Base-by-base conservation (phyloP, 1,139 yeast genomes). In the Yamadazyma siamensis region DNA sequence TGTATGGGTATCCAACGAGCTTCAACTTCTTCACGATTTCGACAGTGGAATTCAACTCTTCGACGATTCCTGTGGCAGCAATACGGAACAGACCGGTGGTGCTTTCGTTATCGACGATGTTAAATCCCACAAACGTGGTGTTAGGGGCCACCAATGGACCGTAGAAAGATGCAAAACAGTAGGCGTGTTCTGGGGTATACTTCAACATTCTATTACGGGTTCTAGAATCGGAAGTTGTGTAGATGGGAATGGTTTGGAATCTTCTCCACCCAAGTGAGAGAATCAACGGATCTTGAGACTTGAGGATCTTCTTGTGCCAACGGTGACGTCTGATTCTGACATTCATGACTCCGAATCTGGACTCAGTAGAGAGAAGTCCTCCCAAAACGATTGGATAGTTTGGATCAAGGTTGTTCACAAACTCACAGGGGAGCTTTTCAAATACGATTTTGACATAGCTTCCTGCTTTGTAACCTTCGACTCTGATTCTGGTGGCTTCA, bases 61-160 rank as follows among this genome's bases (percentile, higher is more conserved):
- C 94, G 23, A 94, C 89, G 18, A 89, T 75, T 53, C 99, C 99
- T 1, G 98, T 91, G n/a, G 98, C 97, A 2, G 96, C 87, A 35
- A 94, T 88, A 59, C 98, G 72, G 64, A 94, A 94, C 6, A 89
- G 79, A 2, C 95, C 94, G 0, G 95, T 81, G 10, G 95, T 86
- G 23, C 84, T 81, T 45, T 78, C 72, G 45, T 79, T 79, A 32
- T 94, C 89, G 21, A 94, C 94, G 33, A 84, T 71, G 49, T 89
- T 94, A 42, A 91, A 87, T 28, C 96, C 97, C 56, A 95, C 94
- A 57, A 94, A 94, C 1, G 97, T 94, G 0, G 98, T 91, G 52
- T 91, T 91, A 23, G 98, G 98, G 1, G 97, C 89, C 29, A 91
- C 96, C 38, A 91, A 67, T 5, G 99, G 99, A 1, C 98, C 98